Percentiles rank a stretch among this genome's conserved stretches.
These are phyloP conservation scores for Leccinum broughii DNA, from an alignment of 768 basidiomycete genomes.

Conservation along the genomic window DNA sequence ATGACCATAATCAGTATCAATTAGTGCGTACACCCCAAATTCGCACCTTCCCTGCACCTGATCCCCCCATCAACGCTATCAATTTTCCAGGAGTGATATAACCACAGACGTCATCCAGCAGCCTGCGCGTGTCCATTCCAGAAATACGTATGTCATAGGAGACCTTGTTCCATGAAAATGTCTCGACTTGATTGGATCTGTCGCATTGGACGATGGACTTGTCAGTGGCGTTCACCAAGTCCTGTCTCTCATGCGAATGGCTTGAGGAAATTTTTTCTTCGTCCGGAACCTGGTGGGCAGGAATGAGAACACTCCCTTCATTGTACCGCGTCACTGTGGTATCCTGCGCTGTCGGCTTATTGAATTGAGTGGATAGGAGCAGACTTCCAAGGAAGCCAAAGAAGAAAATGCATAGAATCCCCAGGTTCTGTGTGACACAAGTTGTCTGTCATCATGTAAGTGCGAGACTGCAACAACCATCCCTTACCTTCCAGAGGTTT, in stretches of 20 bases:
- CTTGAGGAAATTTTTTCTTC: slow-evolving; percentile 13
- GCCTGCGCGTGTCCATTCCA: slow-evolving; percentile 37
- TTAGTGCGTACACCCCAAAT: background rate
- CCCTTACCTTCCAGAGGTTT: slow-evolving; percentile 40
- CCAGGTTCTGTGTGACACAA: slow-evolving; percentile 34
- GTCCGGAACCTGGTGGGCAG: slow-evolving; percentile 8
- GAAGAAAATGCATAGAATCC: slow-evolving; percentile 39
- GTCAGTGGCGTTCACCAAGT: background rate
- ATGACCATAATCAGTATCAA: background rate
- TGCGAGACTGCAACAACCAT: slow-evolving; percentile 1
- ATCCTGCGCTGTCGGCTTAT: slow-evolving; percentile 29
- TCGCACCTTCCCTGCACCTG: slow-evolving; percentile 34
- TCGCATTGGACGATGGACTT: slow-evolving; percentile 14
- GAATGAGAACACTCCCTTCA: background rate
- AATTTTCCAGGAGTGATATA: slow-evolving; percentile 52
- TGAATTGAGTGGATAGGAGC: slow-evolving; percentile 38
- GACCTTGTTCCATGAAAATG: slow-evolving; percentile 79
- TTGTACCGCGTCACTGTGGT: slow-evolving; percentile 32
- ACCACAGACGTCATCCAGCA: slow-evolving; percentile 48
- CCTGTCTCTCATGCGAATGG: background rate
- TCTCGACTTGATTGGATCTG: slow-evolving; percentile 36
- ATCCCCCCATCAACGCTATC: slow-evolving; percentile 51
- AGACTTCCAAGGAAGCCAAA: slow-evolving; percentile 38
- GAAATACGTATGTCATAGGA: slow-evolving; percentile 58
- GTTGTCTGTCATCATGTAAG: background rate